A percentile compares a stretch with the other conserved stretches of the same genome.
Evolutionary conservation across 2,329 filamentous ascomycete species (phyloP).

Genomic region (Myriangium duriaei): DNA sequence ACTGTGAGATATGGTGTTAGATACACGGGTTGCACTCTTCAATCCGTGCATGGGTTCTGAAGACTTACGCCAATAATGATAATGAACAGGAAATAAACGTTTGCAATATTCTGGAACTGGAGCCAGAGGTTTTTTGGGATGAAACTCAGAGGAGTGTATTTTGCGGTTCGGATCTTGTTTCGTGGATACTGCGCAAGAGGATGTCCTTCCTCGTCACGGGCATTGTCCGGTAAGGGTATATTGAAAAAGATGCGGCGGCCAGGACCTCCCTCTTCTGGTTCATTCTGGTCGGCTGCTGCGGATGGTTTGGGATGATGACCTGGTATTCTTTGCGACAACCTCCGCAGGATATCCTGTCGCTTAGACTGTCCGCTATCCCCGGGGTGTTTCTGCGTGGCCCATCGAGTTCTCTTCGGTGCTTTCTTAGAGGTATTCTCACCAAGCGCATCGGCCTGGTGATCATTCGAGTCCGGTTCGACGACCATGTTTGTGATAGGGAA

Average conservation of each 20-base stretch:
- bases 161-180: conserved; percentile 96
- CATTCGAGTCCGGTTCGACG: conserved; percentile 4
- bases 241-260: conserved; percentile 72
- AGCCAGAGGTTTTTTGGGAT: conserved; percentile 94
- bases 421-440: conserved; percentile 5
- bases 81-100: conserved; percentile 94
- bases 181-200: conserved; percentile 59
- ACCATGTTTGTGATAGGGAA: conserved; percentile 3
- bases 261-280: conserved; percentile 26
- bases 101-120: conserved; percentile 97
- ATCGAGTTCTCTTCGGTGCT: conserved; percentile 60
- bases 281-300: conserved; percentile 32
- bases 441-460: conserved; percentile 5
- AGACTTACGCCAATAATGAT: conserved; percentile 81
- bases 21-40: neutral
- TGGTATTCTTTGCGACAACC: conserved; percentile 27
- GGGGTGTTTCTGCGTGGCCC: conserved; percentile 84
- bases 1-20: conserved; percentile 41
- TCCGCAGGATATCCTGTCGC: conserved; percentile 68
- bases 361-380: conserved; percentile 65
- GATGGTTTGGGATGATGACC: conserved; percentile 24
- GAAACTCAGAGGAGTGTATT: conserved; percentile 92
- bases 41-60: too few species aligned
- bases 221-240: conserved; percentile 58
- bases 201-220: conserved; percentile 69